These are phyloP conservation scores for Daldinia sp. DNA, from an alignment of 2,329 filamentous ascomycete genomes.

Conservation along the genomic window DNA sequence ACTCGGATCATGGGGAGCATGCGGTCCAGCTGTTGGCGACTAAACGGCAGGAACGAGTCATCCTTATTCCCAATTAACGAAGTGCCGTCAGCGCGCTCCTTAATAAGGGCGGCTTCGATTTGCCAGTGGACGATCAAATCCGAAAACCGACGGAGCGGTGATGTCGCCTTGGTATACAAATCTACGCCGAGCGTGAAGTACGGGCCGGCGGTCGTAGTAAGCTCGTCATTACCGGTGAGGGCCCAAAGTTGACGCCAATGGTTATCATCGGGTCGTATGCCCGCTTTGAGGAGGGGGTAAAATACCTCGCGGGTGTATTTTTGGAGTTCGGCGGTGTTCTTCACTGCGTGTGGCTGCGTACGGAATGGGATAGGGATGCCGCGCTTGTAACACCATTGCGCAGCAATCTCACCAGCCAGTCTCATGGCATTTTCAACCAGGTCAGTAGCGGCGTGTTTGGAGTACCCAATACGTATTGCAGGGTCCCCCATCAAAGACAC, in stretches of 20 bases:
- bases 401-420: slow-evolving; percentile 68
- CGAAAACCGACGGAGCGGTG: slow-evolving; percentile 69
- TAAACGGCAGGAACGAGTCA: slow-evolving; percentile 57
- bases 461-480: slow-evolving; percentile 56
- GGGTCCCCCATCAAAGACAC: slow-evolving; percentile 57
- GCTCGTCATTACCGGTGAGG: slow-evolving; percentile 60
- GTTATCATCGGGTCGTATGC: slow-evolving; percentile 45
- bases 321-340: slow-evolving; percentile 50
- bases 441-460: slow-evolving; percentile 42
- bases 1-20: slow-evolving; percentile 60
- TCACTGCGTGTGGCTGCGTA: slow-evolving; percentile 54
- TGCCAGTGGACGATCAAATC: slow-evolving; percentile 74
- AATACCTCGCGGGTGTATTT: slow-evolving; percentile 51
- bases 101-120: slow-evolving; percentile 64
- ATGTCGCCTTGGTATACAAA: slow-evolving; percentile 70
- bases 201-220: slow-evolving; percentile 61
- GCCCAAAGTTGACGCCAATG: slow-evolving; percentile 46
- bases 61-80: slow-evolving; percentile 48
- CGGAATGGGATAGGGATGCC: slow-evolving; percentile 68
- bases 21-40: slow-evolving; percentile 50
- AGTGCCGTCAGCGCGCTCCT: slow-evolving; percentile 51
- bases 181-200: slow-evolving; percentile 66
- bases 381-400: slow-evolving; percentile 66
- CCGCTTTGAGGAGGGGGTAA: slow-evolving; percentile 51
- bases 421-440: slow-evolving; percentile 64